These are phyloP conservation scores for Polysphondylium violaceum DNA, from an alignment of 78 protist species.

Conservation along the genomic window DNA sequence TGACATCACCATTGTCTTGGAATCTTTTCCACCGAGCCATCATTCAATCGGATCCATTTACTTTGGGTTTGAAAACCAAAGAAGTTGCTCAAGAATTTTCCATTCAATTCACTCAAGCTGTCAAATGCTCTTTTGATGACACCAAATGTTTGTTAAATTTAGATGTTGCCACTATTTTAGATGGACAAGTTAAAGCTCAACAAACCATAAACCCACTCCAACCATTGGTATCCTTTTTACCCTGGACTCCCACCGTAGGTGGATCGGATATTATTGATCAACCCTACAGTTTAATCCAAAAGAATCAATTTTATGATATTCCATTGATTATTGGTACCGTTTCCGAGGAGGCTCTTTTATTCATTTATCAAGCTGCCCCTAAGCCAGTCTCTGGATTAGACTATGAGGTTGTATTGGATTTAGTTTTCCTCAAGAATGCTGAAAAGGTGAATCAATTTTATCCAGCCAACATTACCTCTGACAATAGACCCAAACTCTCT, in stretches of 20 bases:
- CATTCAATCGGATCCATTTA: conserved; percentile 19
- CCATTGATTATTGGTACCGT: conserved; percentile 71
- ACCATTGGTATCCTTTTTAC: conserved; percentile 49
- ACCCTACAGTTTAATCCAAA: conserved; percentile 28
- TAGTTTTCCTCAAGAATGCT: conserved; percentile 16
- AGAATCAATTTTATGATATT: conserved; percentile 37
- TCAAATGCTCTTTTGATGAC: conserved; percentile 13
- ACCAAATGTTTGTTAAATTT: conserved; percentile 2
- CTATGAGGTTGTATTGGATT: conserved; percentile 4
- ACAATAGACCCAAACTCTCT: conserved; percentile 50
- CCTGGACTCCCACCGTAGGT: conserved; percentile 70
- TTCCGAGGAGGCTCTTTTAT: conserved; percentile 44
- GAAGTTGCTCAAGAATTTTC: conserved; percentile 2
- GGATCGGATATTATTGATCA: conserved; percentile 45
- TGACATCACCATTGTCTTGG: conserved; percentile 32
- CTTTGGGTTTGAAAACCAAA: conserved; percentile 28
- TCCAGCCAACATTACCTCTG: conserved; percentile 16
- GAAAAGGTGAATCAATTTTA: not conserved
- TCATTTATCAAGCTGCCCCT: conserved; percentile 47
- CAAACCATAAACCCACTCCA: not conserved
- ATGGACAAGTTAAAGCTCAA: conserved; percentile 51
- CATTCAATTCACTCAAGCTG: conserved; percentile 27
- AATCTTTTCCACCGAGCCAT: conserved; percentile 80
- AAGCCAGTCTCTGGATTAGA: conserved; percentile 5
- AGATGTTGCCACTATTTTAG: not conserved